phyloP scores from a whole-genome alignment of 1,139 yeast genomes.

The Yamadazyma taylorii region DNA sequence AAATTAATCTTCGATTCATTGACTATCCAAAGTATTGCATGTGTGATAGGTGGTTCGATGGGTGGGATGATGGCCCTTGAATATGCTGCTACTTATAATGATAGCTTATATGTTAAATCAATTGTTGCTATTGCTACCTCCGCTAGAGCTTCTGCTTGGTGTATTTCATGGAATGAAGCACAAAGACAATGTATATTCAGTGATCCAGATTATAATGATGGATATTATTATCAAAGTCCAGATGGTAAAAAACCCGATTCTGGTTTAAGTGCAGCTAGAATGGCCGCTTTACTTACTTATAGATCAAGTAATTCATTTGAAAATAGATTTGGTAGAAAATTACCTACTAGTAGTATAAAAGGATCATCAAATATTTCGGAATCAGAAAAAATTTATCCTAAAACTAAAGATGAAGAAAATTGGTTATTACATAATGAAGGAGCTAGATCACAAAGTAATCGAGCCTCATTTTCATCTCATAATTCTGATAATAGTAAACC shows the following conservation, averaged over 20 bases:
- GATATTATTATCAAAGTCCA: conserved; percentile 69
- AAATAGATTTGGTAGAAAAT: conserved; percentile 79
- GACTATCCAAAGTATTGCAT: conserved; percentile 74
- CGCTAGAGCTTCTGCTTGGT: conserved; percentile 97
- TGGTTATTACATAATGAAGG: conserved; percentile 50
- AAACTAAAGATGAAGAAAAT: conserved; percentile 45
- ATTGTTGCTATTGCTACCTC: conserved; percentile 89
- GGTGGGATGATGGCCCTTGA: conserved; percentile 98
- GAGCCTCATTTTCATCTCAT: not conserved
- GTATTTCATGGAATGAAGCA: conserved; percentile 98
- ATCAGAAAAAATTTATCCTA: conserved; percentile 25
- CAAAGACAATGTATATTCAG: conserved; percentile 94
- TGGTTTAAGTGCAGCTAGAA: conserved; percentile 94
- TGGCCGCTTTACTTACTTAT: conserved; percentile 92
- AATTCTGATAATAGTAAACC: conserved; percentile 41
- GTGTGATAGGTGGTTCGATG: conserved; percentile 96
- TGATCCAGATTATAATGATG: conserved; percentile 90
- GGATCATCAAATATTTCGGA: conserved; percentile 15
- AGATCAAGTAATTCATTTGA: conserved; percentile 92
- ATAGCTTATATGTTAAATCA: conserved; percentile 65
- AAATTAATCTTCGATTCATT: conserved; percentile 69
- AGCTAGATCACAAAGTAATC: conserved; percentile 15
- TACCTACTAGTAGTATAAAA: conserved; percentile 37
- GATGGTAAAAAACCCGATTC: conserved; percentile 67
- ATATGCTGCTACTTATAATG: conserved; percentile 68